Conservation (phyloP, 2,329 filamentous ascomycete species). For the Raffaelea albimanens region DNA sequence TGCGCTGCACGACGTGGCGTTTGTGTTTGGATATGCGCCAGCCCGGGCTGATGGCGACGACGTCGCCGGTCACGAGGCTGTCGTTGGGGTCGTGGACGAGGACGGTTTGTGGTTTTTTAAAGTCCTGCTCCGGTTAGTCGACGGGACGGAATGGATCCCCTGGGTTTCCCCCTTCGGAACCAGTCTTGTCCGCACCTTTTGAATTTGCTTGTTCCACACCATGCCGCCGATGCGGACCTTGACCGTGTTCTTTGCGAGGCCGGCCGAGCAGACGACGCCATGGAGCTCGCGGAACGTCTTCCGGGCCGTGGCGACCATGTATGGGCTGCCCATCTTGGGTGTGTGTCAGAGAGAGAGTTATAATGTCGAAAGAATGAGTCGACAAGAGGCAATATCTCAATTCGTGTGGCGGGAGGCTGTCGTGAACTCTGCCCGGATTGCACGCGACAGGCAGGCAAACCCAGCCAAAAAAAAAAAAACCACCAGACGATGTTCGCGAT, state of each 20-base stretch:
- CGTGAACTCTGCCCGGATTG: no score
- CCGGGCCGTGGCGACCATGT: slow-evolving; percentile 25
- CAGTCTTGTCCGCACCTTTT: no score
- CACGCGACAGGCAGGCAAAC: no score
- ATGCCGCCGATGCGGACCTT: slow-evolving; percentile 65
- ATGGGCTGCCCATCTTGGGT: slow-evolving; percentile 28
- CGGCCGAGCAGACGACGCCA: slow-evolving; percentile 69
- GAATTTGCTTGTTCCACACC: slow-evolving; percentile 62
- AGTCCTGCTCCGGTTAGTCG: slow-evolving; percentile 33
- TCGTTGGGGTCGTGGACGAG: slow-evolving; percentile 72
- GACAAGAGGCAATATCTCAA: no score
- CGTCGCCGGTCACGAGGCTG: slow-evolving; percentile 64
- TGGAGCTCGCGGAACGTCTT: slow-evolving; percentile 41
- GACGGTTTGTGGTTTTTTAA: slow-evolving; percentile 52
- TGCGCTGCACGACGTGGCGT: slow-evolving; percentile 64
- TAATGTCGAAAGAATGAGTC: no score
- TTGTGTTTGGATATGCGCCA: slow-evolving; percentile 58
- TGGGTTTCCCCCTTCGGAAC: no score
- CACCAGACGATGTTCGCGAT: no score
- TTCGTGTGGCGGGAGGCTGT: no score
- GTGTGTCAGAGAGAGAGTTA: no score
- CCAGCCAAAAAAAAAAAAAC: no score
- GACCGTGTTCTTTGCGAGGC: slow-evolving; percentile 68
- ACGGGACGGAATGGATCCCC: no score
- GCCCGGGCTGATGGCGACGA: slow-evolving; percentile 60